These are phyloP conservation scores for Lipomyces kockii DNA, from an alignment of 805 yeast species.

Conservation along the genomic window DNA sequence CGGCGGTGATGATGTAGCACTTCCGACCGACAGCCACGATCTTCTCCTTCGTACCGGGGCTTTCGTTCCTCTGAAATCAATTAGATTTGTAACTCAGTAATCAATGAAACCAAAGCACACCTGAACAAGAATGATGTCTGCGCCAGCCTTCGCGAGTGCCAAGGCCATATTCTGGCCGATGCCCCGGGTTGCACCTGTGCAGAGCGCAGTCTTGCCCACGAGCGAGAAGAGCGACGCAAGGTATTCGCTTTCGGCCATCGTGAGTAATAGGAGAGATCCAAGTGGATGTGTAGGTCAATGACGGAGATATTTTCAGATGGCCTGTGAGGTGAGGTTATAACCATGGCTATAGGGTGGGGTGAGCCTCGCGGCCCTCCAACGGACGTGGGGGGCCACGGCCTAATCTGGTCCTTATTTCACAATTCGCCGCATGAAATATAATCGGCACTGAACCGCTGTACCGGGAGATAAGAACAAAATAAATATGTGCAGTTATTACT, in stretches of 20 bases:
- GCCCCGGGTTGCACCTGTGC: slow-evolving; percentile 64
- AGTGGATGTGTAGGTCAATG: background rate
- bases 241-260: slow-evolving; percentile 7
- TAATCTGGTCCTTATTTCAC: background rate
- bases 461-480: background rate
- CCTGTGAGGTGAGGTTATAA: no score
- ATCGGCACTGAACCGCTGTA: no score
- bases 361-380: background rate
- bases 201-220: slow-evolving; percentile 50
- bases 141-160: slow-evolving; percentile 59
- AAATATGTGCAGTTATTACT: background rate
- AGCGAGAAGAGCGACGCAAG: slow-evolving; percentile 45
- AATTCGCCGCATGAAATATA: no score
- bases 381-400: background rate
- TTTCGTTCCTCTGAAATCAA: slow-evolving; percentile 24
- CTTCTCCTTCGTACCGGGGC: slow-evolving; percentile 40
- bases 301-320: background rate
- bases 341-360: background rate
- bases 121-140: slow-evolving; percentile 50
- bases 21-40: slow-evolving; percentile 42
- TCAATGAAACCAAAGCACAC: slow-evolving; percentile 12
- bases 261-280: background rate
- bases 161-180: slow-evolving; percentile 59
- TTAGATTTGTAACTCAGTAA: background rate
- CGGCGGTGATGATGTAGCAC: slow-evolving; percentile 40